Conservation (phyloP, 192 early-diverging fungal genomes). For the Coemansia sp. region DNA sequence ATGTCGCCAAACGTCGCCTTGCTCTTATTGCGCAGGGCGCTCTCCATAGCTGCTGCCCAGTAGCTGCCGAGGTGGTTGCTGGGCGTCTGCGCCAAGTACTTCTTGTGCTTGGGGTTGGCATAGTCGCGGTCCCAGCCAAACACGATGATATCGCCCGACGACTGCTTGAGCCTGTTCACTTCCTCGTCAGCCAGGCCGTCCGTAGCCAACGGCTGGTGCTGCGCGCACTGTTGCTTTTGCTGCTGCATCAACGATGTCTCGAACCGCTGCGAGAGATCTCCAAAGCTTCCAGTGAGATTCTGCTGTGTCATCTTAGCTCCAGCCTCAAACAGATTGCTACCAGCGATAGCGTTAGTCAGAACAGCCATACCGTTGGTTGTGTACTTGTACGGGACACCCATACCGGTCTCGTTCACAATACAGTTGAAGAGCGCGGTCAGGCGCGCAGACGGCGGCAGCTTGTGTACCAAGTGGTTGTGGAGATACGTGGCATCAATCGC, state of each 20-base stretch:
- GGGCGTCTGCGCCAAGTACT: slow-evolving; percentile 67
- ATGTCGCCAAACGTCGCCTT: slow-evolving; percentile 46
- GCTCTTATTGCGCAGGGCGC: slow-evolving; percentile 40
- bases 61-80: slow-evolving; percentile 67
- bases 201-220: slow-evolving; percentile 2
- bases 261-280: slow-evolving; percentile 48
- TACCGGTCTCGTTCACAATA: slow-evolving; percentile 68
- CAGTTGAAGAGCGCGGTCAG: slow-evolving; percentile 79
- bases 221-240: slow-evolving; percentile 16
- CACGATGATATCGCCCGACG: slow-evolving; percentile 58
- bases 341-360: slow-evolving; percentile 46
- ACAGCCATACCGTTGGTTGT: slow-evolving; percentile 41
- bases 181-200: slow-evolving; percentile 19
- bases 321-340: slow-evolving; percentile 49
- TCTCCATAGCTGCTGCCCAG: slow-evolving; percentile 70
- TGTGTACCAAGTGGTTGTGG: slow-evolving; percentile 63
- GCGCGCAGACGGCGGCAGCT: slow-evolving; percentile 70
- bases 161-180: slow-evolving; percentile 31
- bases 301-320: slow-evolving; percentile 15
- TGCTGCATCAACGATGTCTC: slow-evolving; percentile 39
- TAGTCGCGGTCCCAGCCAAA: slow-evolving; percentile 72
- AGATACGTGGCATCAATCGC: slow-evolving; percentile 73
- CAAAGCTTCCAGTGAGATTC: slow-evolving; percentile 30
- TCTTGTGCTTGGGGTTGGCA: slow-evolving; percentile 73
- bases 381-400: slow-evolving; percentile 68